phyloP scores from a whole-genome alignment of 306 rosid genomes.

The Quercus dentata region DNA sequence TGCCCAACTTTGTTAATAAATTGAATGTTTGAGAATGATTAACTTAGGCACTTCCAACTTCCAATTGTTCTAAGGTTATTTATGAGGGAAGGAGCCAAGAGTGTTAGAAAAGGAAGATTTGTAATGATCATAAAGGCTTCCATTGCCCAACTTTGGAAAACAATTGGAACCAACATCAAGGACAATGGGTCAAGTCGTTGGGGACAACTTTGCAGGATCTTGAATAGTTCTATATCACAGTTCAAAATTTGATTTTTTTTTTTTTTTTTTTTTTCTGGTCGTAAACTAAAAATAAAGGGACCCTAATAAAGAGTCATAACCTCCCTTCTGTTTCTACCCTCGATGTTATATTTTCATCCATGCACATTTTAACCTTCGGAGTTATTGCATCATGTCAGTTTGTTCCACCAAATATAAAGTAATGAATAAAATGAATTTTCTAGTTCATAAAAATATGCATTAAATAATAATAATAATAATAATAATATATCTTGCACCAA shows the following conservation, averaged over 20 bases:
- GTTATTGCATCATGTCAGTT: not conserved
- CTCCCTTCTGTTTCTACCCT: not conserved
- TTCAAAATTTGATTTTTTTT: not conserved
- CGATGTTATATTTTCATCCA: not conserved
- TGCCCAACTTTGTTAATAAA: too few species aligned
- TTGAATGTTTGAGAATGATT: constrained; percentile 2
- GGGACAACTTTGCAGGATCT: constrained; percentile 5
- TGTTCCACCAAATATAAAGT: not conserved
- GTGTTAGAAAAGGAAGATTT: too few species aligned
- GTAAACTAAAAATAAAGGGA: too few species aligned
- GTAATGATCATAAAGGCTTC: too few species aligned
- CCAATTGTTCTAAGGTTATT: too few species aligned
- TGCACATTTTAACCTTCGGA: not conserved
- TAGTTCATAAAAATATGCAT: too few species aligned
- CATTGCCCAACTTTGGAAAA: constrained; percentile 2
- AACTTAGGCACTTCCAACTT: not conserved
- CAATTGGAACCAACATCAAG: constrained; percentile 16
- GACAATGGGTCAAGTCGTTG: not conserved
- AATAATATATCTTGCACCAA: too few species aligned
- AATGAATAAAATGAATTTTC: too few species aligned
- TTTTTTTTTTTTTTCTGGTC: not conserved
- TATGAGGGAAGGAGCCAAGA: too few species aligned
- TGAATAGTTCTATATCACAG: not conserved
- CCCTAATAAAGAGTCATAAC: not conserved
- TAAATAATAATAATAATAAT: too few species aligned